Evolutionary conservation across 2,329 filamentous ascomycete species (phyloP), one percentile per base, ranked within the genome.

Genomic region (Colletotrichum sp.): DNA sequence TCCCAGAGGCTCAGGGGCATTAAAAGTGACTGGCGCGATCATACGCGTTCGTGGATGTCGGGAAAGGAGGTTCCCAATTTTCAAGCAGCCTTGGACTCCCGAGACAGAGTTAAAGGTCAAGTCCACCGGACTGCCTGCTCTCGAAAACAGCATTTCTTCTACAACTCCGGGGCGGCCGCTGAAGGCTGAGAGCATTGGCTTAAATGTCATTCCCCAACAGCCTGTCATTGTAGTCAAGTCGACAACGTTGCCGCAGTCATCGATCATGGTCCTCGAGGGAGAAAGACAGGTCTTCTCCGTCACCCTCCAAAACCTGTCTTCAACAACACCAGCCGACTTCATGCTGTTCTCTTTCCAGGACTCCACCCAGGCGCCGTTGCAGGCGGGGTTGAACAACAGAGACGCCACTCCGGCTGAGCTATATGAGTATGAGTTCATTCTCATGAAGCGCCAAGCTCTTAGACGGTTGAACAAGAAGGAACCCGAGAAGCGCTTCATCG

Each of bases 211-310:
- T 73, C 89, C 92, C 4, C 88, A 92, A 60, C 95, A 98, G 82
- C 97, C 97, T 8, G 86, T 95, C 5, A 87, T 99, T 5, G 86
- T 93, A 5, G 90, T 98, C 24, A 93, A 95, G 81, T 93, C 93
- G 9, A 94, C 93, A 5, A 95, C 94, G 15, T 89, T 98, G 2
- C 92, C 94, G 1, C 96, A 98, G 81, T 95, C 94, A 26, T 95
- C 95, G 12, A 87, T 98, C 44, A 98, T 98, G 96, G 90, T 99
- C 13, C 88, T 99, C 8, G 96, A 99, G 85, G 97, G 97, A 59
- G 96, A 99, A 84, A 91, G 90, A 26, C 93, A 93, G 79, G 88
- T 88, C 1, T 98, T 99, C 81, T 93, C 91, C 0, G 90, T 98
- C 18, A 96, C 94, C 0, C 86, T 99, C 16, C 91, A 94, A 79